Evolutionary conservation across 2,329 filamentous ascomycete species (phyloP), one percentile per base, ranked within the genome.

Genomic region (Epichloe hybrida): DNA sequence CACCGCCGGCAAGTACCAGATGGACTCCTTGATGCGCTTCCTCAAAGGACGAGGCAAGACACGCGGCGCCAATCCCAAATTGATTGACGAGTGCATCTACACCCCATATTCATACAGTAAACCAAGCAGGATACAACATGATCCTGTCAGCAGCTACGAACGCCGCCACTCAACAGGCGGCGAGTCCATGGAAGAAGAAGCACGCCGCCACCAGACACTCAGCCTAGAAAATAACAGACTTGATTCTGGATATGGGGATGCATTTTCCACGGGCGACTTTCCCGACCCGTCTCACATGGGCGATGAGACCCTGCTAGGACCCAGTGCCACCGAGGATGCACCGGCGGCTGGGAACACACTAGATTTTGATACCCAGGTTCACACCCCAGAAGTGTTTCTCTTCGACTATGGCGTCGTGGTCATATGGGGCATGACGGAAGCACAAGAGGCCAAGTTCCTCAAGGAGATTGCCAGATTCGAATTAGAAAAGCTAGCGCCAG

Each of bases 341-440:
- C 56, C 64, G 20, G 66, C 71, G 31, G 66, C 71, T 53, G 70
- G 71, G 59, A 64, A 62, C 54, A 76, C 77, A 15, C 75, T 79
- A 5, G 87, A 95, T 63, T 87, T 96, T 55, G 89, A 96, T 62
- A 95, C 80, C 3, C 78, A 84, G 46, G 84, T 97, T 3, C 88
- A 96, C 66, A 95, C 86, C 1, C 90, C 93, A 0, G 93, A 98
- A 66, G 79, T 96, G 2, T 98, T 98, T 64, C 75, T 98, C 12
- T 98, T 97, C 62, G 88, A 96, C 63, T 98, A 98, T 62, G 93
- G 93, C 53, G 95, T 95, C 2, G 88, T 96, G 5, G 93, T 98
- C 13, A 89, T 97, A 64, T 98, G 93, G 93, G 93, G 93, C 58
- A 97, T 98, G 93, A 84, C 86, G 0, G 74, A 86, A n/a, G 76